Evolutionary conservation across 2,329 filamentous ascomycete genomes (phyloP).

Genomic region (Botrytis squamosa): DNA sequence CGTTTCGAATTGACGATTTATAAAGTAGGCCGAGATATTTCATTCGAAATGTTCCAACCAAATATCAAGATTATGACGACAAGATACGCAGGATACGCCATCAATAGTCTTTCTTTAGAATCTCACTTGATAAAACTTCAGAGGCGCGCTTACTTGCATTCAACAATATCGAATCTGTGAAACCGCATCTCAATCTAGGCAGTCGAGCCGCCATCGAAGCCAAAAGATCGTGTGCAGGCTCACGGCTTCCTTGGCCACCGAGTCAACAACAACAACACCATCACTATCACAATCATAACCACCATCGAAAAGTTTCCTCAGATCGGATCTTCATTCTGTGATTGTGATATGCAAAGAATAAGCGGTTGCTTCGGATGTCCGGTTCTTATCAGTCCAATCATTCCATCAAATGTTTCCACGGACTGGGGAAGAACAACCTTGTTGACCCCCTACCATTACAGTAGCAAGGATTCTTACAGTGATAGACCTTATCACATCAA

Average conservation of each 20-base stretch:
- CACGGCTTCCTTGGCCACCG: not conserved
- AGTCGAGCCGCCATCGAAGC: not conserved
- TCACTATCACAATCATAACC: not conserved
- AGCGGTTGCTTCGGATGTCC: not conserved
- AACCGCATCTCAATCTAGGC: not conserved
- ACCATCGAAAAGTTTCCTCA: not conserved
- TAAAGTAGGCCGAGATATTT: not conserved
- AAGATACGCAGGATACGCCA: not conserved
- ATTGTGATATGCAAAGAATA: conserved; percentile 10
- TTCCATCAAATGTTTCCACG: not conserved
- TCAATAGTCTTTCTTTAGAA: not conserved
- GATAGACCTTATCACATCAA: conserved; percentile 4
- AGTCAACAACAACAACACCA: not conserved
- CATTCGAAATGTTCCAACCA: not conserved
- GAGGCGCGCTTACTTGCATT: conserved; percentile 1
- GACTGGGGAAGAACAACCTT: not conserved
- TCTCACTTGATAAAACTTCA: not conserved
- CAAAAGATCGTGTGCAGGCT: conserved; percentile 4
- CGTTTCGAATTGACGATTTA: conserved; percentile 7
- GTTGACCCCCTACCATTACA: not conserved
- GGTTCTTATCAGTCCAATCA: conserved; percentile 6
- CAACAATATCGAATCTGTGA: not conserved
- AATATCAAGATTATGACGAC: not conserved
- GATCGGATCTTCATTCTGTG: not conserved
- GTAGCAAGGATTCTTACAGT: not conserved